Base-by-base conservation (phyloP, 257 asterid species). In the Nicotiana benthamiana region DNA sequence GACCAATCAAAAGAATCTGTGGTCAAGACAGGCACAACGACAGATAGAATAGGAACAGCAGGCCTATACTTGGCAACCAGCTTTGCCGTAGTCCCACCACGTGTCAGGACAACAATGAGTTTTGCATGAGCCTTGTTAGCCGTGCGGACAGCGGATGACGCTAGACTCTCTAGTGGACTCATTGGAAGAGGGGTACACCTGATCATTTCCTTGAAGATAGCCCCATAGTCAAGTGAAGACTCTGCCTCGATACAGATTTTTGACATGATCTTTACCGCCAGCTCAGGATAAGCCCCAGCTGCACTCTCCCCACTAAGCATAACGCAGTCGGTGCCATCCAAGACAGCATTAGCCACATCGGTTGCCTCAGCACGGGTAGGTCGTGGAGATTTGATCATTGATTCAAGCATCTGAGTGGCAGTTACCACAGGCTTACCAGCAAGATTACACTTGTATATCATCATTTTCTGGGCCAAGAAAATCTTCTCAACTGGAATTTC, bases 311-410 rank as follows among this genome's bases (percentile, higher is more conserved):
- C 98, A 54, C 97, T 92, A 27, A 93, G 87, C 98, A 93, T 93
- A 10, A 93, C 98, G 32, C 98, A 93, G 34, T 93, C 98, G 0
- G 98, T 92, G 64, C 98, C 98, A 57, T 93, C 98, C 1, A 93
- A 85, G 83, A 93, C 98, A 1, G 98, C 98, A 32, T 93, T 93
- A 68, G 98, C 98, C 7, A 92, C 98, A 32, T 93, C 98, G 0
- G 98, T 93, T 30, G 98, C 98, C 88, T 93, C 98, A 4, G 98
- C 98, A 62, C 98, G 94, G 7, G 98, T 93, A 22, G 98, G 98
- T 79, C 98, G 86, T 17, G 98, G 98, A 22, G 97, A 93, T 89
- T 93, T 93, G 59, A 92, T 92, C 98, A 93, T 93, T 34, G 98
- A 93, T 82, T 93, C 98, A 16, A 93, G 98, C 98, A 93, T 93